Percentiles rank a stretch among this genome's conserved stretches.
phyloP scores from a whole-genome alignment of 139 green algal species.

The Auxenochlorella protothecoides region DNA sequence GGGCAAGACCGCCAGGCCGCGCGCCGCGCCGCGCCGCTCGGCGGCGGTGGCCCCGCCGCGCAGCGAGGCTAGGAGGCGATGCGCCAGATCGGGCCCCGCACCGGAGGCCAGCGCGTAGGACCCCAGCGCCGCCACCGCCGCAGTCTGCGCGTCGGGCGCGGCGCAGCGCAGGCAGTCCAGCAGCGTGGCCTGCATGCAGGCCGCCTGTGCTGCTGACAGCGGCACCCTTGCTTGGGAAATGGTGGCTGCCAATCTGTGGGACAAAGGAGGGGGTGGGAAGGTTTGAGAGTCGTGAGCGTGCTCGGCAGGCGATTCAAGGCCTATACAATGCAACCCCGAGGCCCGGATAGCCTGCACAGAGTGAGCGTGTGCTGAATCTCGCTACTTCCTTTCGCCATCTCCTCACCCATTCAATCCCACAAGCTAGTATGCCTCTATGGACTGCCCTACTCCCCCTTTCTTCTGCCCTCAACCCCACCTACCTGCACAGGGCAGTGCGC shows the following conservation, averaged over 20 bases:
- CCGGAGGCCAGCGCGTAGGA: constrained; percentile 23
- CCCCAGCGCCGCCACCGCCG: constrained; percentile 45
- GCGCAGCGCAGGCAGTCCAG: constrained; percentile 70
- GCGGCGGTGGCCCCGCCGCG: background rate
- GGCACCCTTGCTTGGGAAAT: constrained; percentile 19
- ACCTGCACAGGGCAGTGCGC: constrained; percentile 57
- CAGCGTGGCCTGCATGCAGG: constrained; percentile 38
- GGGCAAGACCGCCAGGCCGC: background rate
- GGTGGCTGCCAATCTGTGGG: constrained; percentile 23
- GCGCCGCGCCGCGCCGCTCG: constrained; percentile 18
- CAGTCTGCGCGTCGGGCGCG: constrained; percentile 48
- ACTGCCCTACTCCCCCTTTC: too few relatives aligned
- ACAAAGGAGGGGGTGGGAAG: too few relatives aligned
- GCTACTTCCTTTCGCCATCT: background rate
- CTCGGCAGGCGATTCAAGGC: too few relatives aligned
- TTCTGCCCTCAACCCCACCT: constrained; percentile 13
- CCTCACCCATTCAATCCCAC: background rate
- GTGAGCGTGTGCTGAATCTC: background rate
- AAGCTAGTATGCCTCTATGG: background rate
- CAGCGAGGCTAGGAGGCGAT: constrained; percentile 1
- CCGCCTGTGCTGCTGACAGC: constrained; percentile 28
- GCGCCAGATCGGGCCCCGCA: constrained; percentile 4
- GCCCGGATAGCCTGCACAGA: too few relatives aligned
- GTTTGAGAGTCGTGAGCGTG: too few relatives aligned
- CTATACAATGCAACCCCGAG: too few relatives aligned